phyloP scores from a whole-genome alignment of 1,139 yeast genomes.

The Candida pseudoviswanathii region DNA sequence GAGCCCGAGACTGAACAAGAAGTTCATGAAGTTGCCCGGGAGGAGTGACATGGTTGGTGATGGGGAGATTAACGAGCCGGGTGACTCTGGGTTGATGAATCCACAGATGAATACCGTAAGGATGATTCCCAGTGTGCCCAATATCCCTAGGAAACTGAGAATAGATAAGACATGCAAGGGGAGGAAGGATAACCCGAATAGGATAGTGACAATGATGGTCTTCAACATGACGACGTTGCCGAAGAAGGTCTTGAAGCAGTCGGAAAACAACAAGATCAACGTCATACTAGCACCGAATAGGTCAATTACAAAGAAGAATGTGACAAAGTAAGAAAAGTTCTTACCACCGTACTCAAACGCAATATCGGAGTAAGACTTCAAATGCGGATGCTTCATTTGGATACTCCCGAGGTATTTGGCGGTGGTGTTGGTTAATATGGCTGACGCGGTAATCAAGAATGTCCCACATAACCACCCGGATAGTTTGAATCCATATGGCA shows the following conservation, averaged over 20 bases:
- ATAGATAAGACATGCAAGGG: conserved; percentile 76
- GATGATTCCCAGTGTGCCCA: conserved; percentile 68
- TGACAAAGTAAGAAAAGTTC: conserved; percentile 58
- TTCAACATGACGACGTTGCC: conserved; percentile 59
- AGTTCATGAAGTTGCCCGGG: conserved; percentile 35
- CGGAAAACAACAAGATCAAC: conserved; percentile 78
- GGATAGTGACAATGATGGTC: conserved; percentile 41
- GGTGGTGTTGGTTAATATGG: conserved; percentile 65
- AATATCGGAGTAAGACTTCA: conserved; percentile 47
- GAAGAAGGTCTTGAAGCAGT: conserved; percentile 70
- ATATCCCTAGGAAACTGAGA: conserved; percentile 72
- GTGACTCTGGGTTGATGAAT: conserved; percentile 49
- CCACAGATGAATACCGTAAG: conserved; percentile 65
- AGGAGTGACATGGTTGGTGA: conserved; percentile 57
- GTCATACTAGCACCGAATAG: conserved; percentile 78
- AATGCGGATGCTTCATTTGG: conserved; percentile 28
- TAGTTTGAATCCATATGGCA: conserved; percentile 76
- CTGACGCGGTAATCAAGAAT: conserved; percentile 53
- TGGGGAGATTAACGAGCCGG: conserved; percentile 69
- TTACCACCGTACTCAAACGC: conserved; percentile 49
- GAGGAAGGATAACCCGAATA: conserved; percentile 66
- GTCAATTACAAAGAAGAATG: conserved; percentile 73
- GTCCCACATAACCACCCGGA: conserved; percentile 83
- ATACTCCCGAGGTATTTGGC: conserved; percentile 54
- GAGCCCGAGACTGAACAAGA: conserved; percentile 69